phyloP scores from a whole-genome alignment of 1,139 yeast genomes.

The Pichia sp. region DNA sequence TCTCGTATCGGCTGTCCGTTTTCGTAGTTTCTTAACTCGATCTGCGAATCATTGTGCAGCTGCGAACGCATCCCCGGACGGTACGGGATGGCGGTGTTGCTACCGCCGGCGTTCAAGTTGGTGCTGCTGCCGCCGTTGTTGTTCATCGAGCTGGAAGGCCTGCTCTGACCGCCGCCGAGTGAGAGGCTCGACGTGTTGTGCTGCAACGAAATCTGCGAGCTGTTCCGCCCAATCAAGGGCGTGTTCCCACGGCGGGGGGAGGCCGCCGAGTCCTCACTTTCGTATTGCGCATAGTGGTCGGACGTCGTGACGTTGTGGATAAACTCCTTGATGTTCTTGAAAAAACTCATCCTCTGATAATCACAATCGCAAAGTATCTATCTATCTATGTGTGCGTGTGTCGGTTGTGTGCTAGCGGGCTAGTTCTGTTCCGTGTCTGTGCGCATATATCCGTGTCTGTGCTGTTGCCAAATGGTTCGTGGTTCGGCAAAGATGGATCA shows the following conservation, averaged over 20 bases:
- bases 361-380: no score
- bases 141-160: constrained; percentile 28
- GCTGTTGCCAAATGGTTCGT: no score
- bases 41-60: constrained; percentile 37
- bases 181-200: constrained; percentile 29
- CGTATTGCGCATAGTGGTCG: constrained; percentile 57
- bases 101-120: neutral
- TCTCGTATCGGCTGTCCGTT: constrained; percentile 69
- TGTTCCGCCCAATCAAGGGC: constrained; percentile 7
- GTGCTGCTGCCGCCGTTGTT: constrained; percentile 1
- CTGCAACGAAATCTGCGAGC: constrained; percentile 25
- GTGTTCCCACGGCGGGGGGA: constrained; percentile 5
- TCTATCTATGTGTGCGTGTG: neutral
- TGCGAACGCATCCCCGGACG: constrained; percentile 39
- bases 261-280: constrained; percentile 7
- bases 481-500: no score
- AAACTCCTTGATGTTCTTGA: constrained; percentile 37
- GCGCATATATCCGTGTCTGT: neutral
- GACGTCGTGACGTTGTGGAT: constrained; percentile 58
- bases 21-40: constrained; percentile 47
- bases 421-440: neutral
- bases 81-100: constrained; percentile 31
- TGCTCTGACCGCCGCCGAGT: constrained; percentile 23
- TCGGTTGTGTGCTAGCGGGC: neutral
- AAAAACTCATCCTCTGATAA: constrained; percentile 23